These are phyloP conservation scores for Xylona heveae DNA, from an alignment of 495 filamentous ascomycete genomes.

Conservation along the genomic window DNA sequence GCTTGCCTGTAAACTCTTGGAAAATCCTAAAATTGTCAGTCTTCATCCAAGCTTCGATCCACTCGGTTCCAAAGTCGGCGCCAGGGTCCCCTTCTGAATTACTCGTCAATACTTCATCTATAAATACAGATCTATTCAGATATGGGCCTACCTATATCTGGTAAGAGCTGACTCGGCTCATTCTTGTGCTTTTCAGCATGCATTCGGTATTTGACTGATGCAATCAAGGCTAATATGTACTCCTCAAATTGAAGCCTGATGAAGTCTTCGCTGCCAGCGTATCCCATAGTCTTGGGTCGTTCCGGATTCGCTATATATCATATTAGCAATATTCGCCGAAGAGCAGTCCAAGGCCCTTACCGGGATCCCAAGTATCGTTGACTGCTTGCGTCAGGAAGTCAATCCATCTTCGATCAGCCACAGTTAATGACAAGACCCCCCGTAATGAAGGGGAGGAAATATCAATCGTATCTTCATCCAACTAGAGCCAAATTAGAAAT, in stretches of 20 bases:
- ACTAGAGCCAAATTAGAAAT: constrained; percentile 16
- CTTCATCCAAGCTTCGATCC: constrained; percentile 53
- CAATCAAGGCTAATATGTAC: constrained; percentile 76
- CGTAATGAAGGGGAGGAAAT: constrained; percentile 65
- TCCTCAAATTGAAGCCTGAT: constrained; percentile 96
- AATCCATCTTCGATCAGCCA: constrained; percentile 85
- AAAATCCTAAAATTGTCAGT: constrained; percentile 85
- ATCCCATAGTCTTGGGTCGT: constrained; percentile 81
- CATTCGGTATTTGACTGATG: constrained; percentile 72
- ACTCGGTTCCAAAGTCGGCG: constrained; percentile 59
- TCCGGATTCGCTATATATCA: constrained; percentile 42
- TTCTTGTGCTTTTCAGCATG: constrained; percentile 41
- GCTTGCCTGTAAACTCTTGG: constrained; percentile 35
- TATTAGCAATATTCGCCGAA: constrained; percentile 4
- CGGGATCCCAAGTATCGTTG: constrained; percentile 87
- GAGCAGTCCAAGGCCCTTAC: not conserved
- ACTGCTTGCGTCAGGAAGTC: constrained; percentile 86
- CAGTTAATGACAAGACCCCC: constrained; percentile 55
- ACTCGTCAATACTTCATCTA: too few species aligned
- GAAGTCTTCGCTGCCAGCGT: constrained; percentile 92
- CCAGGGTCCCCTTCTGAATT: constrained; percentile 62
- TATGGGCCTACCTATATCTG: constrained; percentile 27
- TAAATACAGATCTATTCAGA: too few species aligned
- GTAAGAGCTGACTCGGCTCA: constrained; percentile 34
- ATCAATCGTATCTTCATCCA: constrained; percentile 74